Evolutionary conservation across 2,329 filamentous ascomycete species (phyloP), one percentile per base, ranked within the genome.

Genomic region (Fusarium sp.): DNA sequence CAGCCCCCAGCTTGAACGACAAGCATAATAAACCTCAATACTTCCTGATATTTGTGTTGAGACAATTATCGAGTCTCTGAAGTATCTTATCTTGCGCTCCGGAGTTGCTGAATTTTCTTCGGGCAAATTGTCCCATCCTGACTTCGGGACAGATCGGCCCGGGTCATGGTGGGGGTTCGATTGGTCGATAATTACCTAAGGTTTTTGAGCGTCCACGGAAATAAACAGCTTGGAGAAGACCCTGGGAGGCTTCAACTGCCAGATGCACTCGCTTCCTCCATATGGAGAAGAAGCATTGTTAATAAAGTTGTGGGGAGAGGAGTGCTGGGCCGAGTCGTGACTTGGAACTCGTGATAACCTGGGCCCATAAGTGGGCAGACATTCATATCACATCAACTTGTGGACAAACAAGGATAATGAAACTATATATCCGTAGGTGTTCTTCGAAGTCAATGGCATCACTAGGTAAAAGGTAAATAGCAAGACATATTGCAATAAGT

Each of bases 21-120:
- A 27, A 23, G 35, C 31, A 42, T 45, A 25, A n/a, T n/a, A 27
- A 37, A 18, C 18, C 51, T 40, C 40, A 37, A 23, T 57, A 67
- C 57, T 63, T 52, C 31, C 52, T 67, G 58, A 63, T 49, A 52
- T 63, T 63, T 69, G 52, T 67, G 66, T 69, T 68, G 66, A 69
- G 66, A 69, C 41, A 69, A 69, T 69, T 69, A 63, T 48, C 43
- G 36, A 62, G 45, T 58, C 33, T 23, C 45, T 54, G 17, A 63
- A 63, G 66, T 67, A 69, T 67, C 41, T 56, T 66, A 47, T 59
- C 52, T 54, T 35, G 40, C 37, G 29, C 56, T 45, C 41, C 46
- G 18, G 63, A 58, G 35, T 52, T 47, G 64, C 46, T 53, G 58
- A 56, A 58, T 69, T 69, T 63, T 53, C 51, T 52, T 35, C 40